Base-by-base conservation (phyloP, 2,329 filamentous ascomycete species). In the Nemania sp. region DNA sequence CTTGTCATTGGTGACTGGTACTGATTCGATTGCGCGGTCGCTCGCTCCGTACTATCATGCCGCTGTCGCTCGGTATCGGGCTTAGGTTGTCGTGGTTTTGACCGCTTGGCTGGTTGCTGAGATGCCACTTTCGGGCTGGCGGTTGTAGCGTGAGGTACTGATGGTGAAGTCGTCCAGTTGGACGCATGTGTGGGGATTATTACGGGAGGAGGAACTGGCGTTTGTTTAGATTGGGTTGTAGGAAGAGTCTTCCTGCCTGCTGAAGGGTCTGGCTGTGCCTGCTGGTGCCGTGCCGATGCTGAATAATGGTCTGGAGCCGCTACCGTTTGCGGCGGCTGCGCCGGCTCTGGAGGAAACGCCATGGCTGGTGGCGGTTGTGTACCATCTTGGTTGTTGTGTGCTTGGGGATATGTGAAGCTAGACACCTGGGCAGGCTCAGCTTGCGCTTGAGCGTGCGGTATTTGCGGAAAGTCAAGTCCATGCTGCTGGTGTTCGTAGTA, bases 1-100 rank as follows among this genome's bases (percentile, higher is more conserved):
- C 59, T 60, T 6, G 52, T 64, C 49, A 64, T 59, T 17, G 60
- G 54, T 36, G 66, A 71, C 58, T 59, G 68, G 58, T 64, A 73
- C 44, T 60, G 63, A 11, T 59, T 55, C 4, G 55, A 54, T 31
- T 65, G 66, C 3, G 62, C 41, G 14, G 63, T 43, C 5, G 63
- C 59, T 46, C 64, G 61, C 37, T 63, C 57, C n/a, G 59, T 36
- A 26, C 30, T 55, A 40, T 64, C 62, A 9, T 63, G 52, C 3
- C 54, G 31, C 28, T 62, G 56, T 23, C 61, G 54, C 14, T 41
- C 61, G 26, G 54, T 23, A 41, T 67, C 62, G 26, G 50, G 36
- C 14, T 43, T 61, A 4, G 65, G 59, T 44, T 57, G 66, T 30
- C 64, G 59, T 22, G 62, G 57, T 52, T 51, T 59, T 19, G 62